A percentile compares a stretch with the other conserved stretches of the same genome.
Conservation (phyloP, 2,329 filamentous ascomycete genomes). For the Hypomyces rosellus region DNA sequence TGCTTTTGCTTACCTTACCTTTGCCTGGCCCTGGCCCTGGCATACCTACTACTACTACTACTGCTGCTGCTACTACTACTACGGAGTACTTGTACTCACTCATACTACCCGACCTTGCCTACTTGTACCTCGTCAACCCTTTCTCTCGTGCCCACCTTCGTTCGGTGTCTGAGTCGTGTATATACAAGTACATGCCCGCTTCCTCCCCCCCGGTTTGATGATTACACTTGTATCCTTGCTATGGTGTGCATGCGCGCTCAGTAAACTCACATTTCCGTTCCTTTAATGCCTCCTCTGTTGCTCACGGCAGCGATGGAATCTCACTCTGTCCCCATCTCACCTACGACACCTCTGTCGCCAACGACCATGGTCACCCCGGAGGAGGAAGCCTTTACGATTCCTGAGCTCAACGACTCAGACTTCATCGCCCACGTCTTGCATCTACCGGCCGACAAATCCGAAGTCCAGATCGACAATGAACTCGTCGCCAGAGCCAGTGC, state of each 20-base stretch:
- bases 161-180: neutral
- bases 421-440: conserved; percentile 36
- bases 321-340: conserved; percentile 2
- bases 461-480: conserved; percentile 34
- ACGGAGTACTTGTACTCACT: too few relatives aligned
- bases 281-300: neutral
- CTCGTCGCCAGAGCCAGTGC: conserved; percentile 29
- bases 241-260: neutral
- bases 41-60: too few relatives aligned
- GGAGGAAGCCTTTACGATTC: conserved; percentile 12
- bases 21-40: neutral
- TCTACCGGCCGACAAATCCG: conserved; percentile 26
- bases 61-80: too few relatives aligned
- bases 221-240: neutral
- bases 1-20: neutral
- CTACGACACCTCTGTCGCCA: neutral
- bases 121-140: neutral
- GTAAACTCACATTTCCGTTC: neutral
- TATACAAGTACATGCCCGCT: neutral
- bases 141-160: too few relatives aligned
- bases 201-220: too few relatives aligned
- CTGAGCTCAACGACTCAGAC: conserved; percentile 34
- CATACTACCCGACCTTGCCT: neutral
- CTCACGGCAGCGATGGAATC: conserved; percentile 4
- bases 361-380: neutral